phyloP scores from a whole-genome alignment of 768 basidiomycete genomes.

The Boletus barrowsii region DNA sequence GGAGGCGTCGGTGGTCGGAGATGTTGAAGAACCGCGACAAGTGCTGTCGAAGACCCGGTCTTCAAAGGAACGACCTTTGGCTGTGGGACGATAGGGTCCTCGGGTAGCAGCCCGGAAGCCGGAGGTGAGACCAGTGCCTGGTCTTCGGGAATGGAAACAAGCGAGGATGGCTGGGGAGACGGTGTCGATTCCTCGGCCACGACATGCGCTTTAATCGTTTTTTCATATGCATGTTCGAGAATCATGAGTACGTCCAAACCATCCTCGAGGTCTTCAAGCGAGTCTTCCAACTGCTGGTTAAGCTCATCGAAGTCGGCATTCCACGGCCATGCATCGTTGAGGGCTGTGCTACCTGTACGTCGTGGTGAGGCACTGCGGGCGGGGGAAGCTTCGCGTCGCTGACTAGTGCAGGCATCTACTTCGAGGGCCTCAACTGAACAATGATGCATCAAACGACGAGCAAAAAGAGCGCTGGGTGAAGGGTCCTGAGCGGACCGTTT shows the following conservation, averaged over 20 bases:
- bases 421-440: constrained; percentile 56
- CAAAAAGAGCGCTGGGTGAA: constrained; percentile 57
- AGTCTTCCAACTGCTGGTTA: constrained; percentile 39
- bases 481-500: constrained; percentile 36
- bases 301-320: constrained; percentile 40
- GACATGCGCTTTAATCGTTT: constrained; percentile 61
- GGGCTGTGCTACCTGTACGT: constrained; percentile 30
- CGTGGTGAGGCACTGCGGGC: constrained; percentile 44
- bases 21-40: constrained; percentile 62
- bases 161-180: constrained; percentile 13
- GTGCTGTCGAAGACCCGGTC: constrained; percentile 65
- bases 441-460: constrained; percentile 81
- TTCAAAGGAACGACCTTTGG: constrained; percentile 40
- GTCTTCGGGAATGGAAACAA: constrained; percentile 24
- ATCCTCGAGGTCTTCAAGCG: constrained; percentile 63
- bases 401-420: constrained; percentile 5
- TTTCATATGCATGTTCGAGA: constrained; percentile 67
- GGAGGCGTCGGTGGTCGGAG: constrained; percentile 18
- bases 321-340: constrained; percentile 31
- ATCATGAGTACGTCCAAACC: constrained; percentile 67
- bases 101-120: constrained; percentile 10
- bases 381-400: constrained; percentile 33
- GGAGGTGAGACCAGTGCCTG: not conserved
- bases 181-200: constrained; percentile 24
- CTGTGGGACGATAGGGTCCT: constrained; percentile 13